phyloP scores from a whole-genome alignment of 495 filamentous ascomycete genomes.

The Chaetomium tenue region DNA sequence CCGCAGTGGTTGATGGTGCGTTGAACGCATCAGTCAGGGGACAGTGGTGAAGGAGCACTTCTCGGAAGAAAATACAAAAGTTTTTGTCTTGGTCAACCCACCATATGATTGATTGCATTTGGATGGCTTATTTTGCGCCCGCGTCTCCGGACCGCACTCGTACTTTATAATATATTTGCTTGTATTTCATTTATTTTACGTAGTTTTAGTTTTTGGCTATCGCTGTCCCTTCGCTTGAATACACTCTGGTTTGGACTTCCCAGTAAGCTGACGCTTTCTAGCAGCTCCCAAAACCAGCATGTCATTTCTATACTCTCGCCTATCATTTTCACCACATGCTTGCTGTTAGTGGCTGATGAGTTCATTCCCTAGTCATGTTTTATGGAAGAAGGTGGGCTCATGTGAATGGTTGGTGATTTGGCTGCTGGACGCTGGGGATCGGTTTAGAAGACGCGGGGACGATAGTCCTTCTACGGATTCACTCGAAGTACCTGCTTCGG shows the following conservation, averaged over 20 bases:
- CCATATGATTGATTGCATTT: conserved; percentile 13
- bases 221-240: neutral
- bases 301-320: neutral
- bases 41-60: conserved; percentile 8
- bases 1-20: neutral
- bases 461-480: too few species aligned
- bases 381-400: too few species aligned
- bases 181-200: neutral
- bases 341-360: neutral
- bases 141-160: neutral
- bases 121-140: conserved; percentile 10
- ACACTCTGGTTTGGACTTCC: neutral
- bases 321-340: neutral
- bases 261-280: neutral
- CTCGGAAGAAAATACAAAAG: conserved; percentile 11
- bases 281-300: neutral
- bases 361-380: neutral
- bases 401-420: too few species aligned
- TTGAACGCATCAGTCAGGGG: neutral
- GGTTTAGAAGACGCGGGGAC: too few species aligned
- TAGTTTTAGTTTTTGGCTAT: neutral
- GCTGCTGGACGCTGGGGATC: too few species aligned
- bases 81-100: conserved; percentile 12
- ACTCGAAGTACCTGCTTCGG: too few species aligned
- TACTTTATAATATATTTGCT: conserved; percentile 15